A percentile compares a stretch with the other conserved stretches of the same genome.
Conservation (phyloP, 202 grass and related monocot genomes). For the Elaeis oleifera region DNA sequence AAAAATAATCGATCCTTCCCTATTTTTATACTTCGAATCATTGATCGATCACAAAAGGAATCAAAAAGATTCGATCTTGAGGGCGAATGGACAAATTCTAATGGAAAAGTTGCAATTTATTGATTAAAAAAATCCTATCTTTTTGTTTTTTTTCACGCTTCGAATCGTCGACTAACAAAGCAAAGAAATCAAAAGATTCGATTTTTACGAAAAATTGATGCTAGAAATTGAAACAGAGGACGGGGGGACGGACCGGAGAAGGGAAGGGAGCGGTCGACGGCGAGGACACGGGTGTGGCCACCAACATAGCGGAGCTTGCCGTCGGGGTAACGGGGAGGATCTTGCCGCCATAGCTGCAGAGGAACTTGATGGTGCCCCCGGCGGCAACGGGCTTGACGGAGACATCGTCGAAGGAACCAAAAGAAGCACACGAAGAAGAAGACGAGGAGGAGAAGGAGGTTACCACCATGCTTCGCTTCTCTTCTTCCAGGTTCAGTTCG, state of each 20-base stretch:
- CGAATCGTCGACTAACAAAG: too few relatives aligned
- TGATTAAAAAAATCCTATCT: too few relatives aligned
- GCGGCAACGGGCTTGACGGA: background rate
- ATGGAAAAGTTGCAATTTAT: too few relatives aligned
- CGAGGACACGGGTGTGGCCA: slow-evolving; percentile 61
- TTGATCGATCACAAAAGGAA: too few relatives aligned
- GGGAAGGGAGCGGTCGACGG: slow-evolving; percentile 34
- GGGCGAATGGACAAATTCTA: too few relatives aligned
- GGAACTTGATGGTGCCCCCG: slow-evolving; percentile 3
- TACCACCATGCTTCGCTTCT: background rate
- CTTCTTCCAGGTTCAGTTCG: background rate
- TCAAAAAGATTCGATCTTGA: too few relatives aligned
- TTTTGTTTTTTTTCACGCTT: too few relatives aligned
- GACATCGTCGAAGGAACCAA: slow-evolving; percentile 3
- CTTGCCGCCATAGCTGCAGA: slow-evolving; percentile 12
- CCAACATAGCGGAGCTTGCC: slow-evolving; percentile 74
- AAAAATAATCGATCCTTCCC: too few relatives aligned
- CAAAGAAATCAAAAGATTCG: too few relatives aligned
- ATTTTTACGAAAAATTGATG: background rate
- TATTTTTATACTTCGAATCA: too few relatives aligned
- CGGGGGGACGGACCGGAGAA: slow-evolving; percentile 36
- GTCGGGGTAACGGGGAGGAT: slow-evolving; percentile 27
- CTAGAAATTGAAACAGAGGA: background rate
- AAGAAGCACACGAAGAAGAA: slow-evolving; percentile 5
- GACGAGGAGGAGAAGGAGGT: slow-evolving; percentile 12